Percentiles rank a stretch among this genome's conserved stretches.
These are phyloP conservation scores for Aspergillus novoparasiticus DNA, from an alignment of 2,329 filamentous ascomycete species.

Conservation along the genomic window DNA sequence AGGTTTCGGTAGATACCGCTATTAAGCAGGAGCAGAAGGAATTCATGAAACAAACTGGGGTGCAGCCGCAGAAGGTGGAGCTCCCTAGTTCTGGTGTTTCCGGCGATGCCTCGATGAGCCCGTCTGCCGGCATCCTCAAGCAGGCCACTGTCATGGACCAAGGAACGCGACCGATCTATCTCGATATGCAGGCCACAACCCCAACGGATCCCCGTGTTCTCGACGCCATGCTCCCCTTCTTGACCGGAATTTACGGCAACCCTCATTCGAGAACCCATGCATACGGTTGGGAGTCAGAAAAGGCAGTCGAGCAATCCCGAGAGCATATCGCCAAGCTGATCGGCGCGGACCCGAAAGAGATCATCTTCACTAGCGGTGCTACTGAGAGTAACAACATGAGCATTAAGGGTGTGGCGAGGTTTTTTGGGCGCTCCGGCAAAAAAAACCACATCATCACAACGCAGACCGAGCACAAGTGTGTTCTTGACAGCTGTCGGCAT, in stretches of 20 bases:
- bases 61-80: conserved; percentile 58
- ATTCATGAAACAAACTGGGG: conserved; percentile 64
- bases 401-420: conserved; percentile 95
- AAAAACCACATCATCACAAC: conserved; percentile 98
- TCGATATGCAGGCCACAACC: conserved; percentile 98
- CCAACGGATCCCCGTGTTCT: conserved; percentile 92
- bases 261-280: conserved; percentile 96
- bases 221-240: conserved; percentile 94
- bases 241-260: conserved; percentile 92
- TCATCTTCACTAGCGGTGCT: conserved; percentile 96
- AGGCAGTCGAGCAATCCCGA: conserved; percentile 85
- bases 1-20: conserved; percentile 78
- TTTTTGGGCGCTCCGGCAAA: conserved; percentile 90
- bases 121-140: conserved; percentile 81
- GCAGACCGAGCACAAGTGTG: conserved; percentile 98
- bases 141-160: conserved; percentile 92
- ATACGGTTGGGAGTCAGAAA: conserved; percentile 98
- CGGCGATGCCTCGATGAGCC: conserved; percentile 73
- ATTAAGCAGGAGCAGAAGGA: conserved; percentile 85
- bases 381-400: conserved; percentile 99
- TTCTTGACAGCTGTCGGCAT: conserved; percentile 94
- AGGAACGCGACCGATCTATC: conserved; percentile 90
- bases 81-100: conserved; percentile 61
- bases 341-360: conserved; percentile 94
- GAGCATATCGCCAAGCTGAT: conserved; percentile 82